Base-by-base conservation (phyloP, 2,329 filamentous ascomycete genomes). In the Aspergillaceae sp. region DNA sequence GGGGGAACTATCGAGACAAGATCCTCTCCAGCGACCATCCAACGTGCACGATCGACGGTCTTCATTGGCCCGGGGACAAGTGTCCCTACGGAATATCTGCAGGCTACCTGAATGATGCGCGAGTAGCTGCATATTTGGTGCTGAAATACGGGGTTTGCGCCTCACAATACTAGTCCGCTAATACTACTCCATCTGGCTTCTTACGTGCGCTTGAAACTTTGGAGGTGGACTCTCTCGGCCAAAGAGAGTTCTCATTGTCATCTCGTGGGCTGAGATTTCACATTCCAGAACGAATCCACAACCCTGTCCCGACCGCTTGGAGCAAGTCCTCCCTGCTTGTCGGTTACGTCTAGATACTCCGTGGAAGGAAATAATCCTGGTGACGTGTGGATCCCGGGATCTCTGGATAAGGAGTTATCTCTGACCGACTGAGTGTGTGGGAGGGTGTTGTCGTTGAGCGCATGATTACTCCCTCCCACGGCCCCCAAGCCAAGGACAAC, bases 211-310 rank as follows among this genome's bases (percentile, higher is more conserved):
- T 9, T 32, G 8, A 32, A 32, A 32, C 30, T 9, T 9, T 5
- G 5, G 6, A 32, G 5, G 8, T 32, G 5, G 30, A 32, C 30
- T 32, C 40, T 26, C 26, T 41, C 9, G 49, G 43, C 56, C 54
- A 56, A 54, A 53, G 48, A 58, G 52, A 45, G 45, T 44, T 43
- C 48, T 35, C 41, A 37, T 19, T 52, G 47, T 42, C 41, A 43
- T 52, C 56, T 50, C 54, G 50, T 47, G 44, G 36, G 9, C 30
- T 51, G 50, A 46, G 43, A 52, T 46, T 49, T 47, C 19, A 45
- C 44, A 50, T 58, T 57, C 56, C 49, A 58, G 54, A 58, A 56
- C 40, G 30, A 47, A 52, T 48, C 48, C 42, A 44, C 48, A 40
- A 44, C 47, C 34, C 36, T 38, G 7, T 48, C 44, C 48, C 50